These are phyloP conservation scores for Phaeodactylum tricornutum DNA, from an alignment of 108 stramenopile species.

Conservation along the genomic window DNA sequence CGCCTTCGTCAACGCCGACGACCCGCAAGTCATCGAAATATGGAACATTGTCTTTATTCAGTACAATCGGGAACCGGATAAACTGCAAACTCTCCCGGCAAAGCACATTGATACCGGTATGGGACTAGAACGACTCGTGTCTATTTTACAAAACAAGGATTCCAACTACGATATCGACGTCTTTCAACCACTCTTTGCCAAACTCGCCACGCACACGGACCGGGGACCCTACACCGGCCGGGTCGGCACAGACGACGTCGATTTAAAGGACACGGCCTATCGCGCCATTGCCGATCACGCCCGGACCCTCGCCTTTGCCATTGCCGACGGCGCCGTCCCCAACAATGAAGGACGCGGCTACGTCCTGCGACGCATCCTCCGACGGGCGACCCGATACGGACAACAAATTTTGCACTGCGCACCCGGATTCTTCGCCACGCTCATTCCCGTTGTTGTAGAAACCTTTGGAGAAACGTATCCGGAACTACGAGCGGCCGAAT, in stretches of 20 bases:
- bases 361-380: conserved; percentile 88
- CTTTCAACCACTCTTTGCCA: conserved; percentile 76
- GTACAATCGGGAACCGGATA: conserved; percentile 75
- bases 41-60: conserved; percentile 96
- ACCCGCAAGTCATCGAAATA: conserved; percentile 91
- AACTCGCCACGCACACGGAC: conserved; percentile 37
- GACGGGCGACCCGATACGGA: conserved; percentile 96
- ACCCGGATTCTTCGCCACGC: conserved; percentile 86
- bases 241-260: conserved; percentile 76
- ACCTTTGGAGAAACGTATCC: conserved; percentile 92
- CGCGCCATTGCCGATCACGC: conserved; percentile 97
- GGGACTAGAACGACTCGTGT: conserved; percentile 93
- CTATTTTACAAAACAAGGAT: conserved; percentile 80
- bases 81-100: conserved; percentile 61
- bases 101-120: conserved; percentile 98
- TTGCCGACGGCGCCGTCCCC: conserved; percentile 95
- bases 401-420: conserved; percentile 88
- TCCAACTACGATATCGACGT: conserved; percentile 97
- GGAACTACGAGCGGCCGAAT: conserved; percentile 74
- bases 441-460: conserved; percentile 85
- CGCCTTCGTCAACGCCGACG: conserved; percentile 91
- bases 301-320: conserved; percentile 88
- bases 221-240: conserved; percentile 71
- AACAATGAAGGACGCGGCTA: conserved; percentile 96
- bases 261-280: conserved; percentile 92